Evolutionary conservation across 2,329 filamentous ascomycete species (phyloP), one percentile per base, ranked within the genome.

Genomic region (Penicillium sp.): DNA sequence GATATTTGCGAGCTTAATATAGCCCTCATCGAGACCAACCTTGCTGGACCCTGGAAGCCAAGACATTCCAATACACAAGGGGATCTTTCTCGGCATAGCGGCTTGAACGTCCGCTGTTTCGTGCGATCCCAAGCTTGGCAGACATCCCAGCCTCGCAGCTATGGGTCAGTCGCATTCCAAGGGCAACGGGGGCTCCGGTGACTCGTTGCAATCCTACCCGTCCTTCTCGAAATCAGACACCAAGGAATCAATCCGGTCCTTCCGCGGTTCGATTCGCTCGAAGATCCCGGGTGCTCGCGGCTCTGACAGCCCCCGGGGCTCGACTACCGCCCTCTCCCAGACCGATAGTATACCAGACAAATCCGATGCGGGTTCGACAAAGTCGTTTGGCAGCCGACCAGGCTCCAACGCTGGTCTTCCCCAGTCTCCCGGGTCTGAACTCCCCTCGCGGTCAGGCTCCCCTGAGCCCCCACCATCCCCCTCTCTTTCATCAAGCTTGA

Each of bases 221-320:
- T 96, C 93, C 26, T 93, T 97, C 72, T 89, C 88, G 77, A 89
- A 89, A 72, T 91, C 92, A 54, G 93, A 97, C 71, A 97, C 93
- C 26, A 93, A 92, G 73, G 92, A 96, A 63, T 97, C 92, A 6
- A 85, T 89, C 29, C 89, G 92, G 62, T 97, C 92, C 4, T 87
- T 97, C 73, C 86, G 90, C 64, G 88, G 86, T 37, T 84, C 84
- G 8, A 83, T 97, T 64, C 85, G 90, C 57, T 95, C 91, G 59
- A 97, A 97, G 77, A 97, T 96, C 57, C 91, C 89, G 2, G 89
- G 89, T 20, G 64, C 58, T 58, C 72, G 72, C 69, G 71, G 63
- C 63, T 85, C 80, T 44, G 92, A 96, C 69, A 96, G 92, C 71
- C 92, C 92, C 22, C 83, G 91, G 62, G 86, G 82, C 63, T 96